Conservation (phyloP, 306 rosid genomes). For the Vigna mungo region DNA sequence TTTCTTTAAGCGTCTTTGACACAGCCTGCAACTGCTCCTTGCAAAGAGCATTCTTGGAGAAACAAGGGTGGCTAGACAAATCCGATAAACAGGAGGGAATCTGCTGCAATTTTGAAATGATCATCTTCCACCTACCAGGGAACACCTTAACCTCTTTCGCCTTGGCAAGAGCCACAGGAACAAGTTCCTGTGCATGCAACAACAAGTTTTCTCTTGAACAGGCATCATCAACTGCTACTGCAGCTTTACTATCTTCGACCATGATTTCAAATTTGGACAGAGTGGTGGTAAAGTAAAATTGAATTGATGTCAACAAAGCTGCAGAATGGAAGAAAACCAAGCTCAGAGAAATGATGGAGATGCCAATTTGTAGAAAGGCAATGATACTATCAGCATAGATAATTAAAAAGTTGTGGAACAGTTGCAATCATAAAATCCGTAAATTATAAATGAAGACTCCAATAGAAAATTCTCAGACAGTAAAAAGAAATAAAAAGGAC, state of each 20-base stretch:
- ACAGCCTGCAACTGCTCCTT: slow-evolving; percentile 93
- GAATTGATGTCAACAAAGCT: slow-evolving; percentile 50
- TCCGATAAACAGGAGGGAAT: slow-evolving; percentile 80
- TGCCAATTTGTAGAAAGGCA: slow-evolving; percentile 40
- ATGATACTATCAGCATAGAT: slow-evolving; percentile 47
- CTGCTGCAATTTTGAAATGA: slow-evolving; percentile 79
- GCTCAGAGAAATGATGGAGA: slow-evolving; percentile 51
- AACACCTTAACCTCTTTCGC: slow-evolving; percentile 81
- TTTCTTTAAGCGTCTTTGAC: slow-evolving; percentile 65
- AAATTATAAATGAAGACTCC: slow-evolving; percentile 55
- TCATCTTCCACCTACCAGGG: slow-evolving; percentile 87
- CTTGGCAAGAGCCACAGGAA: slow-evolving; percentile 69
- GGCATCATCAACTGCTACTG: slow-evolving; percentile 41
- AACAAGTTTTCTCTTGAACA: slow-evolving; percentile 76
- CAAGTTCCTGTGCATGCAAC: slow-evolving; percentile 65
- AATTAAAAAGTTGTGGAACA: slow-evolving; percentile 59
- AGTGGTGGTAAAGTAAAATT: slow-evolving; percentile 26
- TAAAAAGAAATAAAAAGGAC: slow-evolving; percentile 31
- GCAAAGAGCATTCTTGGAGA: slow-evolving; percentile 88
- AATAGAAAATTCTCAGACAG: slow-evolving; percentile 41
- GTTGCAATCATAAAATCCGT: slow-evolving; percentile 64
- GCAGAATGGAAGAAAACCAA: slow-evolving; percentile 50
- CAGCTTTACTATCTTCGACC: slow-evolving; percentile 64
- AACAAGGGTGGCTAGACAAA: slow-evolving; percentile 94
- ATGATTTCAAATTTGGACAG: slow-evolving; percentile 53